phyloP scores from a whole-genome alignment of 2,329 filamentous ascomycete genomes.

The Xenoacremonium recifei region DNA sequence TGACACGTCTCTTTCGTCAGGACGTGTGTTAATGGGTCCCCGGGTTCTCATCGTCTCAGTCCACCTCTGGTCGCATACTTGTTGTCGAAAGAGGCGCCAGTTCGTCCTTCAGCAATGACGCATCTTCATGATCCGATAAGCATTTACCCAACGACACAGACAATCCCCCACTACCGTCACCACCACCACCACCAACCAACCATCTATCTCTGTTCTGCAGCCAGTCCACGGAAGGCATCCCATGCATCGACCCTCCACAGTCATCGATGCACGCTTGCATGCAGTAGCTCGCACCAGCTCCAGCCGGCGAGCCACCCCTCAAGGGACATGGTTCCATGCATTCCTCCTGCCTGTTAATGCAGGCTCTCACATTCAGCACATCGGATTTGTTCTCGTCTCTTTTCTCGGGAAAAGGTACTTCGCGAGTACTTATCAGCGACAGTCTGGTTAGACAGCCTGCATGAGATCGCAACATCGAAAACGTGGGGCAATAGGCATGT shows the following conservation, averaged over 20 bases:
- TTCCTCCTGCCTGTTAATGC: constrained; percentile 9
- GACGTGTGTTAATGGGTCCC: too few relatives aligned
- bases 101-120: too few relatives aligned
- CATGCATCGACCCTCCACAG: neutral
- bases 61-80: neutral
- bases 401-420: neutral
- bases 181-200: neutral
- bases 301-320: constrained; percentile 3
- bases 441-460: too few relatives aligned
- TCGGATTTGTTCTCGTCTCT: neutral
- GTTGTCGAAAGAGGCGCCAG: too few relatives aligned
- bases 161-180: neutral
- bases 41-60: neutral
- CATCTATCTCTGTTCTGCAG: too few relatives aligned
- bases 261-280: neutral
- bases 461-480: too few relatives aligned
- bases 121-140: constrained; percentile 14
- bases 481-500: neutral
- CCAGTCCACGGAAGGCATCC: too few relatives aligned
- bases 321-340: constrained; percentile 8
- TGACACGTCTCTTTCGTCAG: too few relatives aligned
- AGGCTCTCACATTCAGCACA: neutral
- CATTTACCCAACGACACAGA: constrained; percentile 5
- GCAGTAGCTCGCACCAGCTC: neutral
- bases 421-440: neutral